Base-by-base conservation (phyloP, 2,329 filamentous ascomycete genomes). In the Paraphoma chrysanthemicola region DNA sequence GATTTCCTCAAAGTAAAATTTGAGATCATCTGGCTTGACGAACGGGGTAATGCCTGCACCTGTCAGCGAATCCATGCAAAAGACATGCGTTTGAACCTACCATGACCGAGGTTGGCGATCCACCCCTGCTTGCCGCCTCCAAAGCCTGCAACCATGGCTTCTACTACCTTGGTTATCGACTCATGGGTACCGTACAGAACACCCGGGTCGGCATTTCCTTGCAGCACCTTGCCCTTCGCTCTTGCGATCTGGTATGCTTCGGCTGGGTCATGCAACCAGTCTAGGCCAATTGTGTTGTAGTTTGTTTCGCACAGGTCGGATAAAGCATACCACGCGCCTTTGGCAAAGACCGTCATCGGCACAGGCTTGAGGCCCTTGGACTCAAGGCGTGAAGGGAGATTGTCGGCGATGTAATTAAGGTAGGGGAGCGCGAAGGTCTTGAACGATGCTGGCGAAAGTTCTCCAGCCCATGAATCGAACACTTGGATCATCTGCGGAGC, bases 321-420 rank as follows among this genome's bases (percentile, higher is more conserved):
- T 47, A 99, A 83, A 4, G 93, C 92, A 77, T 96, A 95, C 91
- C 95, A 98, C 10, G 95, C 94, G 10, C 95, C 95, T 82, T 99
- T 99, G 36, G 95, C 93, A 77, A 99, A 99, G 23, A 98, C 93
- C 5, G 93, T 96, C 93, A 98, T 97, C 3, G 95, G 95, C 3
- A 99, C 94, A 10, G 82, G 83, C 55, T 93, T 90, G 50, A 94
- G 79, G 0, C 88, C 88, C 72, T 96, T 83, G 73, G 91, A 90
- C 66, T 85, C 81, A 54, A 98, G 80, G 58, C 87, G 88, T 67
- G 82, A 83, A 1, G 94, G 94, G 3, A 99, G 84, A 65, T 93
- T 86, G 65, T 90, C 83, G 10, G 93, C 88, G 66, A 99, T 98
- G 74, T 93, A 88, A 43, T 86, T 85, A 51, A 99, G 84, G 73